A percentile compares a stretch with the other conserved stretches of the same genome.
These are phyloP conservation scores for Trichoderma sp. DNA, from an alignment of 2,329 filamentous ascomycete species.

Conservation along the genomic window DNA sequence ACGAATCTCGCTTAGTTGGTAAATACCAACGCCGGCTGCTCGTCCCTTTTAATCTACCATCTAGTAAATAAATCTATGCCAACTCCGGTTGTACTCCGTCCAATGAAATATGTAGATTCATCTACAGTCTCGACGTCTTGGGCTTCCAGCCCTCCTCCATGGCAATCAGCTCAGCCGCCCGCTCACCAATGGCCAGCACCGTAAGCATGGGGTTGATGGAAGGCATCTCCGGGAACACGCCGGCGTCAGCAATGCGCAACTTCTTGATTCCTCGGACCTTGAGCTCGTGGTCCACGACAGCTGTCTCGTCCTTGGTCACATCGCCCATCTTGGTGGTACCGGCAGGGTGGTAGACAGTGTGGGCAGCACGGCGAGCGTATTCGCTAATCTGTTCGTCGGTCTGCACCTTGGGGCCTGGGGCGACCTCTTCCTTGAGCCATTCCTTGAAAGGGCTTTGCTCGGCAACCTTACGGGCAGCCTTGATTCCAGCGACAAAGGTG, in stretches of 20 bases:
- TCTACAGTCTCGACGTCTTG: conserved; percentile 36
- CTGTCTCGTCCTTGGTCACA: conserved; percentile 64
- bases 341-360: conserved; percentile 88
- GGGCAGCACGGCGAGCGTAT: conserved; percentile 78
- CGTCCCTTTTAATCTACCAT: not conserved
- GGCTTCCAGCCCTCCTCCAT: conserved; percentile 61
- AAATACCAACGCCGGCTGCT: not conserved
- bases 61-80: not conserved
- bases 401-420: conserved; percentile 71
- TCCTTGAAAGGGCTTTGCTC: conserved; percentile 74
- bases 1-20: not conserved
- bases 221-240: conserved; percentile 85
- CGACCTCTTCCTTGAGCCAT: conserved; percentile 82
- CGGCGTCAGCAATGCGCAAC: conserved; percentile 80
- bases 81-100: not conserved
- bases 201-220: conserved; percentile 91
- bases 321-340: conserved; percentile 92
- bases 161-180: conserved; percentile 76
- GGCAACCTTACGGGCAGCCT: conserved; percentile 75
- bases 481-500: conserved; percentile 75
- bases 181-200: conserved; percentile 79
- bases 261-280: conserved; percentile 71
- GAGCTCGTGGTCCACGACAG: conserved; percentile 77
- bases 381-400: conserved; percentile 79
- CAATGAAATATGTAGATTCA: not conserved